Conservation (phyloP, 805 yeast genomes). For the Saccharomycopsis olivae region DNA sequence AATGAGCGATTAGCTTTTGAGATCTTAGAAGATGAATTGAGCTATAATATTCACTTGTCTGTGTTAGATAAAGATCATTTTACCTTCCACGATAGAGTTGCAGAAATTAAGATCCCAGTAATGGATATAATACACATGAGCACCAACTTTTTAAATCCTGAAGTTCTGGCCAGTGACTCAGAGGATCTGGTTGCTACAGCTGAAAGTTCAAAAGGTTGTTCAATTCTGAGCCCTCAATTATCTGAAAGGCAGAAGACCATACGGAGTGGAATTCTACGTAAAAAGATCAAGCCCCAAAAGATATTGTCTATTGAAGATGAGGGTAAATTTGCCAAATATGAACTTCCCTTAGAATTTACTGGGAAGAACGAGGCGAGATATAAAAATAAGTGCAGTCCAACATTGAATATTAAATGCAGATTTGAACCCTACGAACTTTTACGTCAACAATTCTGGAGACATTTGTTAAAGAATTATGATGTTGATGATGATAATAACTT, state of each 20-base stretch:
- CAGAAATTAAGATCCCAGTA: constrained; percentile 49
- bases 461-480: constrained; percentile 45
- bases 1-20: constrained; percentile 77
- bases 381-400: constrained; percentile 34
- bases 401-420: constrained; percentile 46
- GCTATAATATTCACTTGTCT: constrained; percentile 56
- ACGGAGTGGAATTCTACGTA: constrained; percentile 15
- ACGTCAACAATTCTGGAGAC: constrained; percentile 60
- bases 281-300: constrained; percentile 17
- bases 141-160: constrained; percentile 13
- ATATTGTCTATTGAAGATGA: constrained; percentile 15
- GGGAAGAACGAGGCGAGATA: constrained; percentile 12
- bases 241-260: constrained; percentile 5
- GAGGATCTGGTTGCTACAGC: background rate
- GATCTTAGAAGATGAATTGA: constrained; percentile 51
- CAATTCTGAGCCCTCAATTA: too few species aligned
- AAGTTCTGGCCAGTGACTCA: constrained; percentile 21
- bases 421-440: constrained; percentile 57
- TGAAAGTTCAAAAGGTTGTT: background rate
- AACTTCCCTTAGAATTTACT: constrained; percentile 27
- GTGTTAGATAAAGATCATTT: constrained; percentile 79
- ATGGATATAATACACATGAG: constrained; percentile 30
- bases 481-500: constrained; percentile 32
- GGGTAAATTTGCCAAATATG: constrained; percentile 22
- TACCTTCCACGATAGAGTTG: constrained; percentile 77